phyloP scores from a whole-genome alignment of 2,329 filamentous ascomycete genomes.

The Epichloe glyceriae region DNA sequence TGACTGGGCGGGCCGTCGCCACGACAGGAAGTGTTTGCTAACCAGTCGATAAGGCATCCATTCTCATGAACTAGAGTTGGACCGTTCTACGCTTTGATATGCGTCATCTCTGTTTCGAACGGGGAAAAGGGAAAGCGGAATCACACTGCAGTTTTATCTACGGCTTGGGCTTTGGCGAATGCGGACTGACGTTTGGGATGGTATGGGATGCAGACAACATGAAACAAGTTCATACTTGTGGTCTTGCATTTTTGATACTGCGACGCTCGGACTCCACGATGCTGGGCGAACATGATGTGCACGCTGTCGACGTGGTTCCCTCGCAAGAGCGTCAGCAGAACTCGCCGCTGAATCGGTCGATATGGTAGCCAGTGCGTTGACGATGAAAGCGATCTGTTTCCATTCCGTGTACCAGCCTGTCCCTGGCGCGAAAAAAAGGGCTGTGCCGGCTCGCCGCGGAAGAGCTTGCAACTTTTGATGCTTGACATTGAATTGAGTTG shows the following conservation, averaged over 20 bases:
- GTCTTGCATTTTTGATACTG: not conserved
- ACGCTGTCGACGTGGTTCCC: not conserved
- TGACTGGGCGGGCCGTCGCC: too few species aligned
- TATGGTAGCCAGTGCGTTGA: not conserved
- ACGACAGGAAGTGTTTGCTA: not conserved
- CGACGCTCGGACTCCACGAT: not conserved
- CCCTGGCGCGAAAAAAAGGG: not conserved
- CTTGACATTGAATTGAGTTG: not conserved
- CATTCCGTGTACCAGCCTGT: not conserved
- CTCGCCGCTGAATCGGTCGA: not conserved
- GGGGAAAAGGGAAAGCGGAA: too few species aligned
- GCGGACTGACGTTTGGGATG: not conserved
- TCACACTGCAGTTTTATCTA: not conserved
- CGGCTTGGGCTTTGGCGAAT: not conserved
- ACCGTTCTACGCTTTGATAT: not conserved
- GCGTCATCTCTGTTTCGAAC: not conserved
- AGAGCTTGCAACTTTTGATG: not conserved
- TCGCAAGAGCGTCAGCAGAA: not conserved
- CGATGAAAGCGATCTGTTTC: not conserved
- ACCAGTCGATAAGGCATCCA: slow-evolving; percentile 17
- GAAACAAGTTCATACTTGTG: not conserved
- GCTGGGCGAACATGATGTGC: not conserved
- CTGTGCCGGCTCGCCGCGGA: not conserved
- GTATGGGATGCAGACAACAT: not conserved
- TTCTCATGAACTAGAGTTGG: slow-evolving; percentile 23